These are phyloP conservation scores for Melastoma candidum DNA, from an alignment of 441 rosid genomes.

Conservation along the genomic window DNA sequence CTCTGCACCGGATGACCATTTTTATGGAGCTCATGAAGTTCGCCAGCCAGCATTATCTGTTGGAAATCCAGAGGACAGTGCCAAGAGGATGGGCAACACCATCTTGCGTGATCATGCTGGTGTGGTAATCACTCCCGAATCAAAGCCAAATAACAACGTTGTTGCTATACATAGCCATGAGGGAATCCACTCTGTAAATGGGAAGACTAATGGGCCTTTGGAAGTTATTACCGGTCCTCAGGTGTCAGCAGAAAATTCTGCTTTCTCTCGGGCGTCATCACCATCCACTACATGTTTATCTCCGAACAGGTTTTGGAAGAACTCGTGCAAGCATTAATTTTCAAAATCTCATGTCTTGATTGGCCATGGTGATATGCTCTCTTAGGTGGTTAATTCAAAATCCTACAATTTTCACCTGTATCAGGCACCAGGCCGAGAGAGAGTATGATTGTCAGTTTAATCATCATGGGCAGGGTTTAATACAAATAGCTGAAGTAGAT, in stretches of 20 bases:
- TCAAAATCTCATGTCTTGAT: neutral
- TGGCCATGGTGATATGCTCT: neutral
- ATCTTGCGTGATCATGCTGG: conserved; percentile 30
- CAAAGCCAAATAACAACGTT: conserved; percentile 33
- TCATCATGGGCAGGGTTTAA: conserved; percentile 31
- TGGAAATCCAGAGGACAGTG: conserved; percentile 25
- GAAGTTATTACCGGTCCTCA: conserved; percentile 32
- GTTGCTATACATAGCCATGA: conserved; percentile 27
- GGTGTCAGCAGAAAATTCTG: conserved; percentile 25
- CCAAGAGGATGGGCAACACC: conserved; percentile 22
- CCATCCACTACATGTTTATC: conserved; percentile 55
- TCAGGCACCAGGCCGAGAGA: conserved; percentile 59
- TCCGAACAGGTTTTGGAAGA: conserved; percentile 42
- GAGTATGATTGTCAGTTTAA: conserved; percentile 29
- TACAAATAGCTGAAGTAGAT: conserved; percentile 49
- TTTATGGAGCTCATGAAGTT: conserved; percentile 28
- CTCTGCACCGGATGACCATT: conserved; percentile 32
- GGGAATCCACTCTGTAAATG: conserved; percentile 25
- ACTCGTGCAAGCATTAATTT: neutral
- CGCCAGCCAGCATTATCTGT: conserved; percentile 28
- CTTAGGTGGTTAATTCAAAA: neutral
- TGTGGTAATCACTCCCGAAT: conserved; percentile 32
- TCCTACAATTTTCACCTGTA: conserved; percentile 13
- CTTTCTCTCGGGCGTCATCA: conserved; percentile 50
- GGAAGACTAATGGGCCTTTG: conserved; percentile 45